A percentile compares a stretch with the other conserved stretches of the same genome.
These are phyloP conservation scores for Cyberlindnera meyerae DNA, from an alignment of 805 yeast species.

Conservation along the genomic window DNA sequence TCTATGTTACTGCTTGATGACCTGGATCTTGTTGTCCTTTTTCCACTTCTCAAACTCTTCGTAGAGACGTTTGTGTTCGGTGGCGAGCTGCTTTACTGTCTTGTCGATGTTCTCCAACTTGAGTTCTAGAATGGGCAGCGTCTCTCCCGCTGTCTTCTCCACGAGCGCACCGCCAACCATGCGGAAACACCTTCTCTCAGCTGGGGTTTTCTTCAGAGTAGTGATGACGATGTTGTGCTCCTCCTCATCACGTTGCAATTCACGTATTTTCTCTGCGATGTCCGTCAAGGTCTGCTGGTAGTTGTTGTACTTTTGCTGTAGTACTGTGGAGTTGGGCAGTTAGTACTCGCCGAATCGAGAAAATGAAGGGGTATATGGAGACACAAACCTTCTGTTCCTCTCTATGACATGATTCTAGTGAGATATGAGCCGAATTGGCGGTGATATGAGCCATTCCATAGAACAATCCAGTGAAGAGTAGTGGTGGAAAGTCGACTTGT, in stretches of 20 bases:
- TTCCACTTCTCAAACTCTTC: slow-evolving; percentile 43
- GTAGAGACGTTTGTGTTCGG: slow-evolving; percentile 30
- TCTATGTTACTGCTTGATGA: slow-evolving; percentile 28
- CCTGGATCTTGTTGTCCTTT: slow-evolving; percentile 28
- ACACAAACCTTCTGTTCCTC: slow-evolving; percentile 11
- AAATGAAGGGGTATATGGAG: too few species aligned
- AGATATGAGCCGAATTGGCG: background rate
- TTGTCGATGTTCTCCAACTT: slow-evolving; percentile 45
- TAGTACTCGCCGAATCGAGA: too few species aligned
- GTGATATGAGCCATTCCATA: too few species aligned
- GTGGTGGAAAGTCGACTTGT: too few species aligned
- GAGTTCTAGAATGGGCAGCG: slow-evolving; percentile 53
- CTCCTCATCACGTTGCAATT: slow-evolving; percentile 44
- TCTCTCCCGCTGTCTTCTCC: slow-evolving; percentile 77
- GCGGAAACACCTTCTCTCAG: slow-evolving; percentile 74
- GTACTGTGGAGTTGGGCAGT: slow-evolving; percentile 7
- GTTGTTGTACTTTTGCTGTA: slow-evolving; percentile 47
- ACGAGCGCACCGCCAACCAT: slow-evolving; percentile 93
- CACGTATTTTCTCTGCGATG: slow-evolving; percentile 41
- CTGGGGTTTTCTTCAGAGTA: slow-evolving; percentile 47
- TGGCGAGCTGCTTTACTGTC: slow-evolving; percentile 30
- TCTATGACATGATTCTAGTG: slow-evolving; percentile 8
- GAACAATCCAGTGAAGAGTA: too few species aligned
- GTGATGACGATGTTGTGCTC: slow-evolving; percentile 51
- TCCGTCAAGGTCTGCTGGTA: slow-evolving; percentile 46